Conservation (phyloP, 306 rosid genomes). For the Acacia crassicarpa region DNA sequence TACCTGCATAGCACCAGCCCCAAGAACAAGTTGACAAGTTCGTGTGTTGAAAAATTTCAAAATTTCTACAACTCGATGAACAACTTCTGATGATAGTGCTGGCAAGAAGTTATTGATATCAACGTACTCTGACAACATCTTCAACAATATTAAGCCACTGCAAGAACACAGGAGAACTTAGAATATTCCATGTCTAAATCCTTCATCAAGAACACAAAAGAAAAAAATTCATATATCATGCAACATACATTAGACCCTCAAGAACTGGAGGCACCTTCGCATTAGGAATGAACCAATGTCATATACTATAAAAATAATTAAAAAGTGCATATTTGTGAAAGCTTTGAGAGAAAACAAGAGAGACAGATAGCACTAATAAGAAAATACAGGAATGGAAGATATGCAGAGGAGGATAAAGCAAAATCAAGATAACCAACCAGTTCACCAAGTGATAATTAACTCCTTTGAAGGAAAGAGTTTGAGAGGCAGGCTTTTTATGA, state of each 20-base stretch:
- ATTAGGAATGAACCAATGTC: slow-evolving; percentile 16
- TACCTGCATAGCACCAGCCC: slow-evolving; percentile 99
- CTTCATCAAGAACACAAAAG: slow-evolving; percentile 13
- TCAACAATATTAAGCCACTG: slow-evolving; percentile 95
- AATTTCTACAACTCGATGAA: slow-evolving; percentile 92
- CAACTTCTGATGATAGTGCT: slow-evolving; percentile 82
- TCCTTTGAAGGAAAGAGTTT: slow-evolving; percentile 66
- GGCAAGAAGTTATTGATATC: slow-evolving; percentile 89
- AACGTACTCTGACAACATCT: slow-evolving; percentile 95
- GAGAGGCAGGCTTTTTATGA: slow-evolving; percentile 74
- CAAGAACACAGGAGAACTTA: slow-evolving; percentile 32
- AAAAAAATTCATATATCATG: slow-evolving; percentile 12
- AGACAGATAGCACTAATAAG: neutral
- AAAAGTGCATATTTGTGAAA: slow-evolving; percentile 3
- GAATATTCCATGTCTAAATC: slow-evolving; percentile 9
- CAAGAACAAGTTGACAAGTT: slow-evolving; percentile 98
- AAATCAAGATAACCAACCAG: slow-evolving; percentile 77
- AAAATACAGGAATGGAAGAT: slow-evolving; percentile 10
- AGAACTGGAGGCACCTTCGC: slow-evolving; percentile 3
- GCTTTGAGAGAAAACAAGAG: neutral
- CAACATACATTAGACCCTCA: slow-evolving; percentile 19
- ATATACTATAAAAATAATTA: neutral
- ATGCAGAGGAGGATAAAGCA: neutral
- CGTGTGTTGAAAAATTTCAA: slow-evolving; percentile 96
- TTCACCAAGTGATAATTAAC: slow-evolving; percentile 97